phyloP scores from a whole-genome alignment of 352 stramenopile species.

The Blastocystis sp. region DNA sequence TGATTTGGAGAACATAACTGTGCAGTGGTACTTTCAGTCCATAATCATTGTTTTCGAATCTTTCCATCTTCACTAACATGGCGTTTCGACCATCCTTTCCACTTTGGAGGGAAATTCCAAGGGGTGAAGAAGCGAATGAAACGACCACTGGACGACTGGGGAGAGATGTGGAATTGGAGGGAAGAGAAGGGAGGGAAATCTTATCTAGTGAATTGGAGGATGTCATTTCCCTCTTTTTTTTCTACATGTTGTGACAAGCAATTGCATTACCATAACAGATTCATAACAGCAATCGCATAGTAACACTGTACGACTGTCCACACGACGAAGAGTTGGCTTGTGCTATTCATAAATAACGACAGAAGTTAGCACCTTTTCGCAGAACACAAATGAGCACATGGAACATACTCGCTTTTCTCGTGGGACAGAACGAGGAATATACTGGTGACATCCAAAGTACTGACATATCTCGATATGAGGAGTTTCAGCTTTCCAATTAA shows the following conservation, averaged over 20 bases:
- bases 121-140: neutral
- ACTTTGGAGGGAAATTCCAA: slow-evolving; percentile 15
- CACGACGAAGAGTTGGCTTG: neutral
- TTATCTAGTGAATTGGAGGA: neutral
- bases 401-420: neutral
- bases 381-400: slow-evolving; percentile 21
- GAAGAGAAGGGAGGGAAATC: neutral
- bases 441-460: neutral
- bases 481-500: neutral
- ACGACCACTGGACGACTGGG: neutral
- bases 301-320: neutral
- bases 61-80: neutral
- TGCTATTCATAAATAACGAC: neutral
- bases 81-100: neutral
- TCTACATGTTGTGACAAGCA: neutral
- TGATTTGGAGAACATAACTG: slow-evolving; percentile 24
- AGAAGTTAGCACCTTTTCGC: neutral
- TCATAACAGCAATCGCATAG: slow-evolving; percentile 38
- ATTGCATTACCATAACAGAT: neutral
- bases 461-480: neutral
- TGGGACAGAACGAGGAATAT: neutral
- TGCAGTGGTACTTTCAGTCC: slow-evolving; percentile 15
- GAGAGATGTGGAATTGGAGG: neutral
- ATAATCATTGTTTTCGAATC: slow-evolving; percentile 39
- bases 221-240: neutral